Evolutionary conservation across 2,329 filamentous ascomycete species (phyloP).

Genomic region (Nigrospora sphaerica): DNA sequence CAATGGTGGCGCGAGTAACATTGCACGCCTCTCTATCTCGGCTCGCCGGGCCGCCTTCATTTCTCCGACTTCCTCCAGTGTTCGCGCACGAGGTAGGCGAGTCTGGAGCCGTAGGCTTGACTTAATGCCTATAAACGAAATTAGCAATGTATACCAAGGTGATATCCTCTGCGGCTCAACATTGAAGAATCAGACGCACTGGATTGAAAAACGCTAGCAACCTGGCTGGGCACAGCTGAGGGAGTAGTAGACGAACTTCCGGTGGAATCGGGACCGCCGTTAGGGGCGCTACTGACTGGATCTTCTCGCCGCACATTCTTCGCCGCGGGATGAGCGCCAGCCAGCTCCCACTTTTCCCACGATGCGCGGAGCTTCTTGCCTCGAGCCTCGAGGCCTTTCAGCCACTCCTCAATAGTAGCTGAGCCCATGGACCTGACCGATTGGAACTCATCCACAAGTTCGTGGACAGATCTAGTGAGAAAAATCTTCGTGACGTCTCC

Average conservation of each 20-base stretch:
- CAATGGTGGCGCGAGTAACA: slow-evolving; percentile 60
- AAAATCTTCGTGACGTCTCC: slow-evolving; percentile 54
- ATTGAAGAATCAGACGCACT: background rate
- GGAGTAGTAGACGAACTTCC: no score
- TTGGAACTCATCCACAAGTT: slow-evolving; percentile 55
- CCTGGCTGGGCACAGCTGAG: no score
- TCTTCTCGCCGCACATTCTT: slow-evolving; percentile 12
- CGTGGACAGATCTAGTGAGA: slow-evolving; percentile 53
- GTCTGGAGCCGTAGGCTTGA: background rate
- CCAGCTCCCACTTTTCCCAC: slow-evolving; percentile 67
- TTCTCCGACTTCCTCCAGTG: slow-evolving; percentile 54
- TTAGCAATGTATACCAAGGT: background rate
- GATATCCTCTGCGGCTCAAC: no score
- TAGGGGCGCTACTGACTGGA: no score
- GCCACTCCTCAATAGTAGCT: slow-evolving; percentile 68
- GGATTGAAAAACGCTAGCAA: background rate
- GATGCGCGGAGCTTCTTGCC: slow-evolving; percentile 55
- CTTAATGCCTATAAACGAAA: background rate
- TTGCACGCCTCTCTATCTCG: slow-evolving; percentile 67
- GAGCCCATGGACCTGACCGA: slow-evolving; percentile 59
- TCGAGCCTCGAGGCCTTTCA: slow-evolving; percentile 62
- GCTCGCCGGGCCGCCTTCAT: slow-evolving; percentile 56
- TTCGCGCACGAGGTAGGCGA: slow-evolving; percentile 29
- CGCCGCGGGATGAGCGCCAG: slow-evolving; percentile 33
- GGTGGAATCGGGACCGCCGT: no score